A percentile compares a stretch with the other conserved stretches of the same genome.
Evolutionary conservation across 1,284 basidiomycete genomes (phyloP).

Genomic region (Trichosporon sp.): DNA sequence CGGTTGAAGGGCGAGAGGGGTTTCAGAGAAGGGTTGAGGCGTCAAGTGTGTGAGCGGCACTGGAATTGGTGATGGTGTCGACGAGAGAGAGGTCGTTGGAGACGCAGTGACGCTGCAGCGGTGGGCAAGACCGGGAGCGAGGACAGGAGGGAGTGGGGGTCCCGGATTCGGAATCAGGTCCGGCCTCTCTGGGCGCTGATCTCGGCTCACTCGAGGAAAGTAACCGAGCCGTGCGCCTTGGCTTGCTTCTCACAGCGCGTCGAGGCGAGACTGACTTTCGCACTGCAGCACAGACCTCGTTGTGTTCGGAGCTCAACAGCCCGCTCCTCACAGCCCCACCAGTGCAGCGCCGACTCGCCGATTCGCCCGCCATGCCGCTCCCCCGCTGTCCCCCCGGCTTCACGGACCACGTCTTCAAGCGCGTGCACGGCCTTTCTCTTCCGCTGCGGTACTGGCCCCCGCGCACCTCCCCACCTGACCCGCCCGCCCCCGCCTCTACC

Average conservation of each 20-base stretch:
- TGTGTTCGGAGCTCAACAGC: too few species aligned
- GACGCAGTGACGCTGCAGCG: too few species aligned
- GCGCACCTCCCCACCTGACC: neutral
- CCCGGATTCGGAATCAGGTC: neutral
- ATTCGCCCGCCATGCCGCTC: neutral
- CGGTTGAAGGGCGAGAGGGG: neutral
- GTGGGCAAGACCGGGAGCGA: neutral
- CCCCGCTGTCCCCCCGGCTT: slow-evolving; percentile 20
- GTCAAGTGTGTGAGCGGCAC: neutral
- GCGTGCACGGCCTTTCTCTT: slow-evolving; percentile 26
- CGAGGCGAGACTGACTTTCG: too few species aligned
- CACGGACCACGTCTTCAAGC: slow-evolving; percentile 32
- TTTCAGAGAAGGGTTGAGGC: neutral
- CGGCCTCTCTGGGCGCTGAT: neutral
- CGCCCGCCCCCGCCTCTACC: neutral
- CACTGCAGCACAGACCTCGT: too few species aligned
- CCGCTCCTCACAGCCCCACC: too few species aligned
- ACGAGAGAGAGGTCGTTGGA: too few species aligned
- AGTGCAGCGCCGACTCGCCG: too few species aligned
- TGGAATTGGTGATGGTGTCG: too few species aligned
- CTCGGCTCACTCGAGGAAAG: too few species aligned
- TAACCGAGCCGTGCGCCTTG: too few species aligned
- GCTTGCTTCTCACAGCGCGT: too few species aligned
- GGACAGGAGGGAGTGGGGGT: too few species aligned
- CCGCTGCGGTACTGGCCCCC: slow-evolving; percentile 34